Percentiles rank a stretch among this genome's conserved stretches.
Evolutionary conservation across 2,329 filamentous ascomycete genomes (phyloP).

Genomic region (Thelonectria discophora): DNA sequence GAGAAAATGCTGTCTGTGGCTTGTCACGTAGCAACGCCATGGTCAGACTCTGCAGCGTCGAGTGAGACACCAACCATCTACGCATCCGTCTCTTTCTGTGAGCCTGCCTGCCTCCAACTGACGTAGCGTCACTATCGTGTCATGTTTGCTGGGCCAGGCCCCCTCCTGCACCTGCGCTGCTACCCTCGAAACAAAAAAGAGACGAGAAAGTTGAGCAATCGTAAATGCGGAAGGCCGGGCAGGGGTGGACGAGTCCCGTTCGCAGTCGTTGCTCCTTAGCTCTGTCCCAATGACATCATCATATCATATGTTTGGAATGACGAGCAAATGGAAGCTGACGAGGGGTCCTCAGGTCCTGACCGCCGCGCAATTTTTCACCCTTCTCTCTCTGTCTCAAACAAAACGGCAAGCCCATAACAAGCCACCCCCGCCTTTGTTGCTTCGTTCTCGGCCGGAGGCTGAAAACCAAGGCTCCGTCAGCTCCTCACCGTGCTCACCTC

Average conservation of each 20-base stretch:
- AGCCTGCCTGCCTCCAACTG: background rate
- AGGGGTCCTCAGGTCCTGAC: background rate
- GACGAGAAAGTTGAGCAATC: background rate
- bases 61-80: background rate
- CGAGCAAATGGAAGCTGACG: background rate
- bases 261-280: background rate
- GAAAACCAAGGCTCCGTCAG: background rate
- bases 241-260: background rate
- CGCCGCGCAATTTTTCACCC: too few relatives aligned
- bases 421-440: constrained; percentile 4
- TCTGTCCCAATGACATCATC: background rate
- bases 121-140: constrained; percentile 18
- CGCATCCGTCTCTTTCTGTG: background rate
- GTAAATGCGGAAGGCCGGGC: background rate
- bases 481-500: background rate
- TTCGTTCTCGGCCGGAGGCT: background rate
- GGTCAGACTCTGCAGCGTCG: background rate
- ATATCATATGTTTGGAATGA: background rate
- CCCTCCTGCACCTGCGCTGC: background rate
- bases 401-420: background rate
- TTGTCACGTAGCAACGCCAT: background rate
- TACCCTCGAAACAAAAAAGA: background rate
- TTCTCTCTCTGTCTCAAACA: background rate
- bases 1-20: background rate
- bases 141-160: constrained; percentile 8